Conservation (phyloP, 2,329 filamentous ascomycete genomes). For the Arthrobotrys musiformis region DNA sequence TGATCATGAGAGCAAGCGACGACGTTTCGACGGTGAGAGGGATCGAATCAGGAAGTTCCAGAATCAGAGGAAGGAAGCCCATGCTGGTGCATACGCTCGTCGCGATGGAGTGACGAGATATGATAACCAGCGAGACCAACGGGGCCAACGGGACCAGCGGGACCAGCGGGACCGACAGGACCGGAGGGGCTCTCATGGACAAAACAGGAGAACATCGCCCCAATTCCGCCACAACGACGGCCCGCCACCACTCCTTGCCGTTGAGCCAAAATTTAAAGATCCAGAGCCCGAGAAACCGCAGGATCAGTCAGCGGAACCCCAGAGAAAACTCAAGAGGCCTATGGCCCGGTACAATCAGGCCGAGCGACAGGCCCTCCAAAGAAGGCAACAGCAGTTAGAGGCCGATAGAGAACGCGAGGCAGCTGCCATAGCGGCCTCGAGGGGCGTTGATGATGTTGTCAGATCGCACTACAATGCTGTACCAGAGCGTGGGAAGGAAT, state of each 20-base stretch:
- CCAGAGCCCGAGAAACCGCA: conserved; percentile 35
- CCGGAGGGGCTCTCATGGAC: conserved; percentile 19
- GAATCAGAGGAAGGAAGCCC: conserved; percentile 35
- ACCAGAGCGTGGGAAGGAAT: conserved; percentile 90
- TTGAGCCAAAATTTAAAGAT: conserved; percentile 38
- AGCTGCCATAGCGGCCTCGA: conserved; percentile 56
- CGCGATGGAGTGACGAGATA: conserved; percentile 32
- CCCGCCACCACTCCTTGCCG: conserved; percentile 38
- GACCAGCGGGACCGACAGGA: not conserved
- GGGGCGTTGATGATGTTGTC: conserved; percentile 84
- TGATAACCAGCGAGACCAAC: not conserved
- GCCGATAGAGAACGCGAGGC: conserved; percentile 49
- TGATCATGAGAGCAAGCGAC: conserved; percentile 40
- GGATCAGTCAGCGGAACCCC: conserved; percentile 29
- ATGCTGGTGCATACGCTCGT: conserved; percentile 36
- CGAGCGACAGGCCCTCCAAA: conserved; percentile 37
- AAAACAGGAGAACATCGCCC: conserved; percentile 27
- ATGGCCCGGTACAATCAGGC: conserved; percentile 41
- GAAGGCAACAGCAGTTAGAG: conserved; percentile 33
- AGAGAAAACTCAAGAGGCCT: conserved; percentile 48
- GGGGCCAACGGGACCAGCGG: not conserved
- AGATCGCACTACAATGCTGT: conserved; percentile 96
- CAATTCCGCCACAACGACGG: conserved; percentile 48
- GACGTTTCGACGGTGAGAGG: conserved; percentile 42
- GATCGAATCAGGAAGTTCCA: conserved; percentile 35